Evolutionary conservation across 2,329 filamentous ascomycete species (phyloP).

Genomic region (Leptographium procerum): DNA sequence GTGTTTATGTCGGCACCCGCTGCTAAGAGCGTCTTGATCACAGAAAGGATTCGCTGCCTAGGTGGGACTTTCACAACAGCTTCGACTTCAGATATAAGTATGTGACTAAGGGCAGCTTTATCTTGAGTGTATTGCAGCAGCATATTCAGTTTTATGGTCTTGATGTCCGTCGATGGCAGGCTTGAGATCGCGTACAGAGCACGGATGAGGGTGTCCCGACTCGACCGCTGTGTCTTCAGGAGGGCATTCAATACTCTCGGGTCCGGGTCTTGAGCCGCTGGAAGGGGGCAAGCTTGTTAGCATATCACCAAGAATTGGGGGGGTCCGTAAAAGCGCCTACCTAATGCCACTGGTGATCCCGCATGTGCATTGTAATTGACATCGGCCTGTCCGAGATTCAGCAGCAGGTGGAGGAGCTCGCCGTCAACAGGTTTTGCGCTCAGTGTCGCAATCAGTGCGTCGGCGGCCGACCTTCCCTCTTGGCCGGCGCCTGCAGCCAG

Average conservation of each 20-base stretch:
- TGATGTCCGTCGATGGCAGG: slow-evolving; percentile 31
- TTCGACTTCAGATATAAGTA: slow-evolving; percentile 41
- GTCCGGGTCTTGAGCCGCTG: slow-evolving; percentile 31
- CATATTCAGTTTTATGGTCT: slow-evolving; percentile 36
- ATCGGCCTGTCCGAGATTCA: slow-evolving; percentile 41
- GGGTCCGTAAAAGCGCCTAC: slow-evolving; percentile 12
- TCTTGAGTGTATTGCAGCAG: slow-evolving; percentile 32
- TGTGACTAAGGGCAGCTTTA: slow-evolving; percentile 29
- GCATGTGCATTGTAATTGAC: slow-evolving; percentile 31
- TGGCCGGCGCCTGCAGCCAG: slow-evolving; percentile 29
- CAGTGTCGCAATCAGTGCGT: slow-evolving; percentile 32
- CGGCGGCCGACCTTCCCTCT: slow-evolving; percentile 25
- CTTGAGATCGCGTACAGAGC: slow-evolving; percentile 31
- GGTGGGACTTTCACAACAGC: slow-evolving; percentile 26
- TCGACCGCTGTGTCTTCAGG: slow-evolving; percentile 33
- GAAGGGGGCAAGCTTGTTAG: slow-evolving; percentile 8
- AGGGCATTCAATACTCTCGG: slow-evolving; percentile 36
- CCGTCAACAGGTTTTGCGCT: slow-evolving; percentile 36
- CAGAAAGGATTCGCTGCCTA: slow-evolving; percentile 28
- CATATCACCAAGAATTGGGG: neutral
- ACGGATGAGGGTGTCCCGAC: slow-evolving; percentile 27
- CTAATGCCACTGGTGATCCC: slow-evolving; percentile 29
- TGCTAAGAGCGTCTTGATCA: slow-evolving; percentile 34
- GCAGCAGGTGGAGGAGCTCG: slow-evolving; percentile 33
- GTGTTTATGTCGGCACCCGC: slow-evolving; percentile 44